Evolutionary conservation across 768 basidiomycete species (phyloP), one percentile per base, ranked within the genome.

Genomic region (Infundibulicybe gibba): DNA sequence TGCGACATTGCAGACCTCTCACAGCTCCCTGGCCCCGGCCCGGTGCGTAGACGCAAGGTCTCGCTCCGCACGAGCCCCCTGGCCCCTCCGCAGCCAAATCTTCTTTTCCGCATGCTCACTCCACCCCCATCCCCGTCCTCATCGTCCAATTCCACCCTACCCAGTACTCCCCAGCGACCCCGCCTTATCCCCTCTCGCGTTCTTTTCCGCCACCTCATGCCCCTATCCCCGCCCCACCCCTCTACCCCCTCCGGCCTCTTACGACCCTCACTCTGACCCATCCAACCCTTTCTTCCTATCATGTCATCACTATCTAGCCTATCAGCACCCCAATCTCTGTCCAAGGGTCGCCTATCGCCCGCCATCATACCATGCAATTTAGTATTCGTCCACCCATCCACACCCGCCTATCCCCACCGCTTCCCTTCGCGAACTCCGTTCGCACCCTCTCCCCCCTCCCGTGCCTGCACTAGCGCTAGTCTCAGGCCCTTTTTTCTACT

Each of bases 1-100:
- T 67, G 71, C 55, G 80, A 85, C 54, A 76, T 84, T 49, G 83
- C 83, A 45, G 83, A 86, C 64, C 75, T 85, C 38, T 85, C 83
- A 1, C 77, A 81, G 50, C 56, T 84, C n/a, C 70, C 70, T 19
- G 65, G 63, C 16, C 59, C 68, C 10, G 83, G 81, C 5, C 84
- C 84, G 6, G 72, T 85, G 31, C 79, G 83, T 31, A 75, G 77
- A 50, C 71, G 76, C 49, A 84, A 79, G 70, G 59, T 70, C 2
- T 78, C 77, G 1, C 55, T 75, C 43, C 76, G 79, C 53, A 71
- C 73, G 32, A 73, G 64, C 56, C 79, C 79, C 31, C 59, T 80
- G 25, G 59, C 60, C 44, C 59, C 58, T 37, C 19, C 49, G 13
- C 53, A 38, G 13, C 45, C 44, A 39, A 53, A 19, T n/a, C 35